Conservation (phyloP, 108 stramenopile species). For the Mayamaea pseudoterrestris region DNA sequence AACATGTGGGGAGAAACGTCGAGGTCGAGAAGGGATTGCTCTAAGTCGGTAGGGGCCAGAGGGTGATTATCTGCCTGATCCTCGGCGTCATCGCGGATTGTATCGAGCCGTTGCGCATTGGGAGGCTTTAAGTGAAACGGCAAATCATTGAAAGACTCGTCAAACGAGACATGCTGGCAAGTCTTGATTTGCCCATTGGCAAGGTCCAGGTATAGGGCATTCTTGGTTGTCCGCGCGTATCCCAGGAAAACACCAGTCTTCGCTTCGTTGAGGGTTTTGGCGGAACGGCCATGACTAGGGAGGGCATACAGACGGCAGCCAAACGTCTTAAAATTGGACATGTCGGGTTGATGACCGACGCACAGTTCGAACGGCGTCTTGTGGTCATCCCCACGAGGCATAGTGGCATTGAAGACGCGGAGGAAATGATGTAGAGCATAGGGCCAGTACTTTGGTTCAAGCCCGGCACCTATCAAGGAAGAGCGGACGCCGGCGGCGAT, state of each 20-base stretch:
- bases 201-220: conserved; percentile 11
- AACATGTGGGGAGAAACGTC: too few relatives aligned
- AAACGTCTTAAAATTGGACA: conserved; percentile 14
- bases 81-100: too few relatives aligned
- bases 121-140: background rate
- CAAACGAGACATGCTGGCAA: conserved; percentile 21
- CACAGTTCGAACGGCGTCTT: background rate
- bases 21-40: too few relatives aligned
- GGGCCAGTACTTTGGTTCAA: conserved; percentile 13
- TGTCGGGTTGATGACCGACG: conserved; percentile 1
- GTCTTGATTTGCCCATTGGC: conserved; percentile 10
- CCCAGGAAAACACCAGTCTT: background rate
- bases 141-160: conserved; percentile 20
- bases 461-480: background rate
- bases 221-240: conserved; percentile 8
- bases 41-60: too few relatives aligned
- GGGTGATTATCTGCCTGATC: too few relatives aligned
- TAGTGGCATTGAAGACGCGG: conserved; percentile 5
- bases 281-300: background rate
- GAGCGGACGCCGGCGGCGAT: background rate
- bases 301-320: conserved; percentile 8
- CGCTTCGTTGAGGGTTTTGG: background rate
- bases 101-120: too few relatives aligned
- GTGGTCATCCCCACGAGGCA: background rate
- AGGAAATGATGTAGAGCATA: conserved; percentile 11